A percentile compares a stretch with the other conserved stretches of the same genome.
Evolutionary conservation across 2,329 filamentous ascomycete genomes (phyloP).

Genomic region (Alternaria tenuissima): DNA sequence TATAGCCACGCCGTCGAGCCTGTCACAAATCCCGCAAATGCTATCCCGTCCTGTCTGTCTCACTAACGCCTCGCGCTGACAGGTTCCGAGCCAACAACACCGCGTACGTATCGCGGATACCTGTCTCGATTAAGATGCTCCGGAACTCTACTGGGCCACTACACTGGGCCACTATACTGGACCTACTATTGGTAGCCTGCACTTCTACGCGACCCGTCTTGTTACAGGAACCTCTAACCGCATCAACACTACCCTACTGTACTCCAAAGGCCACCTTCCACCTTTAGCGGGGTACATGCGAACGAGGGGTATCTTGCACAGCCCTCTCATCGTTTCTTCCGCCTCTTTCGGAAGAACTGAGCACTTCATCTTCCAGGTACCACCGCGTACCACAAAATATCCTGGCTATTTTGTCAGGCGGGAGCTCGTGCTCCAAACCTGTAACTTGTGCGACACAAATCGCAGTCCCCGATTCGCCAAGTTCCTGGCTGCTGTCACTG

Average conservation of each 20-base stretch:
- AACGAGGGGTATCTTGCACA: conserved; percentile 11
- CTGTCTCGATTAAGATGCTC: conserved; percentile 15
- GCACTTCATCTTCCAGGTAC: neutral
- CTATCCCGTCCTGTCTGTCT: neutral
- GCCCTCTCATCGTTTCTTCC: conserved; percentile 1
- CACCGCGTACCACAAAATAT: neutral
- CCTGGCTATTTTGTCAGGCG: neutral
- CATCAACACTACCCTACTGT: conserved; percentile 18
- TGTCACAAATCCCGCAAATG: conserved; percentile 9
- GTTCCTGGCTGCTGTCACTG: conserved; percentile 6
- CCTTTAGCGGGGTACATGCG: conserved; percentile 11
- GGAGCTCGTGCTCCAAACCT: conserved; percentile 3
- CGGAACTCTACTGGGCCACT: conserved; percentile 4
- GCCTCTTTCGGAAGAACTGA: neutral
- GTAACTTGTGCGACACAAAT: neutral
- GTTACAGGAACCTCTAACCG: conserved; percentile 17
- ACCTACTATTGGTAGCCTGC: neutral
- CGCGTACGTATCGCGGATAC: conserved; percentile 11
- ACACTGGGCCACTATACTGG: conserved; percentile 9
- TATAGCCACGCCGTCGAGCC: conserved; percentile 4
- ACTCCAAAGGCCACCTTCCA: conserved; percentile 19
- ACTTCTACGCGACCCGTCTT: conserved; percentile 14
- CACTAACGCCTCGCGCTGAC: neutral
- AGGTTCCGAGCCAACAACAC: neutral
- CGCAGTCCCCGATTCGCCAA: conserved; percentile 5